Conservation (phyloP, 495 filamentous ascomycete genomes). For the Pyronema omphalodes region DNA sequence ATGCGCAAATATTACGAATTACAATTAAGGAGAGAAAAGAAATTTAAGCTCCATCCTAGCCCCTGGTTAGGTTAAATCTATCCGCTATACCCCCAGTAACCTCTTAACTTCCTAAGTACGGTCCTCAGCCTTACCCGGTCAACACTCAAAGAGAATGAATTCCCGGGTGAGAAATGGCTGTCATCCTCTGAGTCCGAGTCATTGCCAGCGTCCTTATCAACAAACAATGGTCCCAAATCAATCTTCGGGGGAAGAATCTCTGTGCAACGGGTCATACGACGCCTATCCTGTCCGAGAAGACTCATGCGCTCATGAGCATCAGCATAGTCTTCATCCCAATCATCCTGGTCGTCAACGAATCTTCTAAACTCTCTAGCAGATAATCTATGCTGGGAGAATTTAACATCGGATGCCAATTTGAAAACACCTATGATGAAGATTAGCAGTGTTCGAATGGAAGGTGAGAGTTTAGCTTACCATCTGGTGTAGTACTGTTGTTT, state of each 20-base stretch:
- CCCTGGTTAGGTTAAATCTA: neutral
- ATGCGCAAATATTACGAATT: too few species aligned
- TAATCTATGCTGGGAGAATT: neutral
- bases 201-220: neutral
- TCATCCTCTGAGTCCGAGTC: neutral
- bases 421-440: neutral
- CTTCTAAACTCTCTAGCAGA: neutral
- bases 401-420: neutral
- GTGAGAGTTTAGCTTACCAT: neutral
- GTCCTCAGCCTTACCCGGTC: neutral
- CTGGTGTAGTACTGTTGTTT: constrained; percentile 2
- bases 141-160: neutral
- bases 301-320: constrained; percentile 1
- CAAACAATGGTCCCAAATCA: neutral
- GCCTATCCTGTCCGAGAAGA: neutral
- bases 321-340: constrained; percentile 4
- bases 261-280: neutral
- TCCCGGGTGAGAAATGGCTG: neutral
- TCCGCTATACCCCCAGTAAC: neutral
- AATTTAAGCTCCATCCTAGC: too few species aligned
- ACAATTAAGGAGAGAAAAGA: too few species aligned
- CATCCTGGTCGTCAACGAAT: constrained; percentile 1
- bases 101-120: neutral
- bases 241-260: constrained; percentile 5
- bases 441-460: neutral